Conservation (phyloP, 192 early-diverging fungal genomes). For the Bifiguratus adelaidae region DNA sequence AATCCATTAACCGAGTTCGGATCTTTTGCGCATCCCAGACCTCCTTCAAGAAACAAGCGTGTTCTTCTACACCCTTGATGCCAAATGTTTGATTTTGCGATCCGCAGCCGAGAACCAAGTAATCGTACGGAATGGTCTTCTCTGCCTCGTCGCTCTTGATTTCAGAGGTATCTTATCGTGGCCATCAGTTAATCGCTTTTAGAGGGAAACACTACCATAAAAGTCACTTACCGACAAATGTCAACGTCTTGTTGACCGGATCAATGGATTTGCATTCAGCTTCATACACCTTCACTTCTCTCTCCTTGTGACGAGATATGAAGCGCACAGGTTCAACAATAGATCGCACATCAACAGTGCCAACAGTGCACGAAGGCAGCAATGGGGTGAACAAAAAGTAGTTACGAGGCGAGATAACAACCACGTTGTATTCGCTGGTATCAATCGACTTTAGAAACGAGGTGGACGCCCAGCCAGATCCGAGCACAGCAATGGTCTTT, state of each 20-base stretch:
- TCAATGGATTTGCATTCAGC: conserved; percentile 88
- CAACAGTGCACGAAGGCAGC: conserved; percentile 70
- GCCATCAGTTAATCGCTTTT: not conserved
- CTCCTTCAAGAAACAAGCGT: conserved; percentile 69
- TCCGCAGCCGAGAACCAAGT: conserved; percentile 66
- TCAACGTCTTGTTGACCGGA: conserved; percentile 65
- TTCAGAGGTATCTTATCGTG: conserved; percentile 50
- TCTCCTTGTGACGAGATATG: conserved; percentile 78
- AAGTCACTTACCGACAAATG: conserved; percentile 46
- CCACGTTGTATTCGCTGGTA: conserved; percentile 27
- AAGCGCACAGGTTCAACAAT: conserved; percentile 84
- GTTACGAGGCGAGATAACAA: conserved; percentile 71
- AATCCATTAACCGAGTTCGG: conserved; percentile 66
- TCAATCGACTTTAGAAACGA: conserved; percentile 24
- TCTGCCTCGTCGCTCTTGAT: conserved; percentile 44
- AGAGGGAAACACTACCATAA: not conserved
- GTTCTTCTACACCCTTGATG: conserved; percentile 63
- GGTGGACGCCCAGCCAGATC: conserved; percentile 27
- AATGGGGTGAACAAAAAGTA: conserved; percentile 79
- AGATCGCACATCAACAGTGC: conserved; percentile 76
- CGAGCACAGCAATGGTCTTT: conserved; percentile 23
- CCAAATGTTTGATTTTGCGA: conserved; percentile 75
- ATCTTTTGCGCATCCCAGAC: conserved; percentile 74
- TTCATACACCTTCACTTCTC: conserved; percentile 80
- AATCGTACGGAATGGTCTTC: conserved; percentile 60